These are phyloP conservation scores for Colletotrichum siamense DNA, from an alignment of 2,329 filamentous ascomycete genomes.

Conservation along the genomic window DNA sequence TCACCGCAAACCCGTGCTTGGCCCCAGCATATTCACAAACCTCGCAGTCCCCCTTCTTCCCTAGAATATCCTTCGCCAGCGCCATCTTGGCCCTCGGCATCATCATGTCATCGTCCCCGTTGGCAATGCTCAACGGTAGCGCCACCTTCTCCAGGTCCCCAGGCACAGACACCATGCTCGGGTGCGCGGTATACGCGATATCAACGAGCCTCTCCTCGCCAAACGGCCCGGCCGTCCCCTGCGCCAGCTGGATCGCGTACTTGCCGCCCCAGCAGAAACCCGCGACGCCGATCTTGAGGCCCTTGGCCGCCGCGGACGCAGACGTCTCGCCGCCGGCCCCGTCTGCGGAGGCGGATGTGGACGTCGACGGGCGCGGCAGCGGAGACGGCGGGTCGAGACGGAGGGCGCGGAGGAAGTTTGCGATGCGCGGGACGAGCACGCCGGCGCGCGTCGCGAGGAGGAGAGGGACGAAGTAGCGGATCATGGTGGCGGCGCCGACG, in stretches of 20 bases:
- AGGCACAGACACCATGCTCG: constrained; percentile 52
- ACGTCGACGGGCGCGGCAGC: not conserved
- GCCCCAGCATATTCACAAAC: constrained; percentile 33
- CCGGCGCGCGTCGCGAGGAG: constrained; percentile 33
- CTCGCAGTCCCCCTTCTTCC: constrained; percentile 31
- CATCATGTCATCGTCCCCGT: constrained; percentile 50
- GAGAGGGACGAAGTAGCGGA: constrained; percentile 33
- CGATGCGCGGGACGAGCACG: constrained; percentile 38
- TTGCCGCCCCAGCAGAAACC: constrained; percentile 72
- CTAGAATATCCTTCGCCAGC: constrained; percentile 38
- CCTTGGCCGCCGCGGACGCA: not conserved
- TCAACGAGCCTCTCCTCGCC: constrained; percentile 47
- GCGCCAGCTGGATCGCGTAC: constrained; percentile 51
- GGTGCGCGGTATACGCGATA: constrained; percentile 58
- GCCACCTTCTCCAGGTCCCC: constrained; percentile 50
- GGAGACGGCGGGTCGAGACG: constrained; percentile 30
- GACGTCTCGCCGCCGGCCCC: not conserved
- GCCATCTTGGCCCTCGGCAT: constrained; percentile 37
- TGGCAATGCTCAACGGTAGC: constrained; percentile 50
- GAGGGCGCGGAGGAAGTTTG: constrained; percentile 40
- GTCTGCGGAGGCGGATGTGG: not conserved
- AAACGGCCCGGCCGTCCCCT: constrained; percentile 20
- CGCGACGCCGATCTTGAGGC: constrained; percentile 51
- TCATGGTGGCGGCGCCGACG: constrained; percentile 25
- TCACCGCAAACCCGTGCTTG: constrained; percentile 33